These are phyloP conservation scores for Hyphodiscus sp. DNA, from an alignment of 2,329 filamentous ascomycete genomes.

Conservation along the genomic window DNA sequence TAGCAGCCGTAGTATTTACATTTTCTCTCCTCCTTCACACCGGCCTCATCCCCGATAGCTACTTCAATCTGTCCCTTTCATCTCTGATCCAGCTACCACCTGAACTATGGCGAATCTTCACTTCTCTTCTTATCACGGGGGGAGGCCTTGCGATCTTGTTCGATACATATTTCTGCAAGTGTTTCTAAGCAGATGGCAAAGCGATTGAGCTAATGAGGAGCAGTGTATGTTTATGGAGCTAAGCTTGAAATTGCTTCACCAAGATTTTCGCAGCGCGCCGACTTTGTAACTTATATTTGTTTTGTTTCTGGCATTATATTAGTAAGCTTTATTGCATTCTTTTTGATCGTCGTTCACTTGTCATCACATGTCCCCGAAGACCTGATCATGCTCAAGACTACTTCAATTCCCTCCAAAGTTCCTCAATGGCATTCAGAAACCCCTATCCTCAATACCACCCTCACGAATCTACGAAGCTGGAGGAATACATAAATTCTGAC, in stretches of 20 bases:
- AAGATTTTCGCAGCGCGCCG: conserved; percentile 52
- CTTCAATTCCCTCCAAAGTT: no score
- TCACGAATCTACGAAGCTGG: no score
- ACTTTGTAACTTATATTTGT: conserved; percentile 56
- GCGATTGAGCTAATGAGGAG: conserved; percentile 24
- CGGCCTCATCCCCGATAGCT: background rate
- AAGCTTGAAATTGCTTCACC: conserved; percentile 50
- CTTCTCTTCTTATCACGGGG: conserved; percentile 25
- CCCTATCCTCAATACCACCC: no score
- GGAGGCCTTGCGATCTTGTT: conserved; percentile 42
- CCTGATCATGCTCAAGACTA: no score
- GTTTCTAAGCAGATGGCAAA: conserved; percentile 7
- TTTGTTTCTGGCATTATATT: conserved; percentile 53
- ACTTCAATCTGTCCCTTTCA: conserved; percentile 2
- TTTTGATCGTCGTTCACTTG: no score
- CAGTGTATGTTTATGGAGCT: conserved; percentile 58
- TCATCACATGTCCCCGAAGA: no score
- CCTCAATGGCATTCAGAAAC: no score
- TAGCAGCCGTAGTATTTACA: no score
- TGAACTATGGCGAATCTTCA: conserved; percentile 25
- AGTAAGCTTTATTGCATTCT: conserved; percentile 42
- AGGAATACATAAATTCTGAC: no score
- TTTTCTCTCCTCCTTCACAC: conserved; percentile 1
- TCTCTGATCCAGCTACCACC: conserved; percentile 28
- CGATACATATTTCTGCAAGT: conserved; percentile 58